These are phyloP conservation scores for Aspergillus aculeatus DNA, from an alignment of 2,329 filamentous ascomycete species.

Conservation along the genomic window DNA sequence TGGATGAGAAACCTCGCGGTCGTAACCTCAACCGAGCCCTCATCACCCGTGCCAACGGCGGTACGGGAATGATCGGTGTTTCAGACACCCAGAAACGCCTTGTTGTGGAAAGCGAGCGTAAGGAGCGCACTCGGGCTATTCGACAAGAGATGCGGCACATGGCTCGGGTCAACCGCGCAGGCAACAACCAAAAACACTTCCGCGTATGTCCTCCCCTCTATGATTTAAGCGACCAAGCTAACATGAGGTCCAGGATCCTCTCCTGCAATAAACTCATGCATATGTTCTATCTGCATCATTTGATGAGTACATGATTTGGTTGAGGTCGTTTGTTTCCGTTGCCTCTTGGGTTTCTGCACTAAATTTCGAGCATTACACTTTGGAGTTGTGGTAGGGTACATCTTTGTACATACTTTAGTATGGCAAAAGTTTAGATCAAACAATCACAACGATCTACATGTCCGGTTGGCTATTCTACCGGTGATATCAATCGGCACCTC, in stretches of 20 bases:
- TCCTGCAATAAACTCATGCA: constrained; percentile 48
- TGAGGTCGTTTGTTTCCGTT: background rate
- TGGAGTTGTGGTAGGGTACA: constrained; percentile 6
- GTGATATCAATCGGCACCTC: background rate
- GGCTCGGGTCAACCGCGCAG: constrained; percentile 68
- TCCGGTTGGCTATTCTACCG: background rate
- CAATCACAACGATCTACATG: background rate
- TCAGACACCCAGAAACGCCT: constrained; percentile 72
- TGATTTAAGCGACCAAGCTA: constrained; percentile 14
- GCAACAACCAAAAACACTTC: constrained; percentile 77
- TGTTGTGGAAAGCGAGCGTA: constrained; percentile 65
- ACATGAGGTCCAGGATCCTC: constrained; percentile 46
- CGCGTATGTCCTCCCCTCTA: constrained; percentile 48
- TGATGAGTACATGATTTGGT: constrained; percentile 8
- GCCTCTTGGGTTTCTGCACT: background rate
- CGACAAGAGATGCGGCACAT: constrained; percentile 63
- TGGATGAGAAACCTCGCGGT: constrained; percentile 41
- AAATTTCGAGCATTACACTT: background rate
- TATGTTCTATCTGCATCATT: background rate
- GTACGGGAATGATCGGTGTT: constrained; percentile 72
- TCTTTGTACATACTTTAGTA: background rate
- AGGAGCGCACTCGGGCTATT: constrained; percentile 65
- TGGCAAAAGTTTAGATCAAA: constrained; percentile 1
- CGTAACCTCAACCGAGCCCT: constrained; percentile 53
- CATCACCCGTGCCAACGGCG: constrained; percentile 69